Percentiles rank a stretch among this genome's conserved stretches.
Conservation (phyloP, 441 rosid genomes). For the Pelargonium cotyledonis region DNA sequence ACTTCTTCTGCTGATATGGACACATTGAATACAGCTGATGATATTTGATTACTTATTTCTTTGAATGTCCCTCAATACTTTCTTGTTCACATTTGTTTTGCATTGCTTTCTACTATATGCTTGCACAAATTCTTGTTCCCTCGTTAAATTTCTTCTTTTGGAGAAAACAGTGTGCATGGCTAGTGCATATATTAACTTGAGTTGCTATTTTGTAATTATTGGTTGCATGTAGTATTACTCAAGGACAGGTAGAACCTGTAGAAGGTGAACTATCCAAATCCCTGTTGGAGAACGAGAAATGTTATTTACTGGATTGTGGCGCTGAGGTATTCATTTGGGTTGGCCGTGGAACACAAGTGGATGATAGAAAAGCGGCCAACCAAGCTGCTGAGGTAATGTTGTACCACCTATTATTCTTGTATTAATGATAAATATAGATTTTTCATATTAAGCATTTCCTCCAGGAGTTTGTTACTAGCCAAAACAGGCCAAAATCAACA, state of each 20-base stretch:
- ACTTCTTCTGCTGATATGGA: too few species aligned
- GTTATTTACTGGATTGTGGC: slow-evolving; percentile 87
- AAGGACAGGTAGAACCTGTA: slow-evolving; percentile 52
- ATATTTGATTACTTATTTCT: background rate
- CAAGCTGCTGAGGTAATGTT: slow-evolving; percentile 74
- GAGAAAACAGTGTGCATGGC: background rate
- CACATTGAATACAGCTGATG: too few species aligned
- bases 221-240: slow-evolving; percentile 45
- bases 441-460: slow-evolving; percentile 30
- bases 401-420: slow-evolving; percentile 14
- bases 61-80: background rate
- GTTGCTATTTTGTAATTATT: background rate
- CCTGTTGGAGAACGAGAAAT: slow-evolving; percentile 77
- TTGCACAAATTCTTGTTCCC: background rate
- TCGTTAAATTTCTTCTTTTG: background rate
- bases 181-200: background rate
- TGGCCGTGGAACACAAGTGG: slow-evolving; percentile 94
- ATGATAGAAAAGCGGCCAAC: slow-evolving; percentile 85
- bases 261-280: slow-evolving; percentile 86
- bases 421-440: slow-evolving; percentile 22
- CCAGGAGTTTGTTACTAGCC: slow-evolving; percentile 71
- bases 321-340: slow-evolving; percentile 89
- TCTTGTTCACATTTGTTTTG: background rate
- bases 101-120: background rate
- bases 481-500: slow-evolving; percentile 79